Conservation (phyloP, 2,329 filamentous ascomycete species). For the Ophiocordyceps sinensis region DNA sequence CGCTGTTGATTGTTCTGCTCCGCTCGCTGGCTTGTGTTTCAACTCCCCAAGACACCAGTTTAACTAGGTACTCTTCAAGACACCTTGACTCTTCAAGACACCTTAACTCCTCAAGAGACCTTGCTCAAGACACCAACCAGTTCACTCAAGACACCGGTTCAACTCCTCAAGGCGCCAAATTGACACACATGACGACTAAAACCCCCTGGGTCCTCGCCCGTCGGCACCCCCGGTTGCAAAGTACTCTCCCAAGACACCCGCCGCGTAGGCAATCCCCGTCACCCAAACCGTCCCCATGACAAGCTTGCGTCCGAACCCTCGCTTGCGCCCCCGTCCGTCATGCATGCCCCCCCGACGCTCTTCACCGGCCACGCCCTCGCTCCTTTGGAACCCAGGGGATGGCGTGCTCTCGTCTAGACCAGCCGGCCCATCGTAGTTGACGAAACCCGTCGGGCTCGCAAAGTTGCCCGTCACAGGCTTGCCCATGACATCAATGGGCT, state of each 20-base stretch:
- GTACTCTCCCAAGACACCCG: constrained; percentile 44
- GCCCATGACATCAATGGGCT: constrained; percentile 45
- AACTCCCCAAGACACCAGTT: no score
- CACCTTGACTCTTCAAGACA: no score
- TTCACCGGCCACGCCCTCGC: constrained; percentile 18
- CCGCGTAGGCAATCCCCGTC: constrained; percentile 40
- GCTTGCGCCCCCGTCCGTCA: not conserved
- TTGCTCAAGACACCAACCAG: no score
- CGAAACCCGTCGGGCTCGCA: constrained; percentile 50
- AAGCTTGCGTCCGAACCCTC: constrained; percentile 29
- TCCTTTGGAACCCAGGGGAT: constrained; percentile 23
- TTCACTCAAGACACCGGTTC: no score
- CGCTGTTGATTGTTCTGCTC: no score
- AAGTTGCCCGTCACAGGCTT: constrained; percentile 38
- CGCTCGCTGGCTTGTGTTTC: no score
- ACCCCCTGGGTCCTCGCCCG: constrained; percentile 21
- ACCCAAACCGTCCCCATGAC: constrained; percentile 39
- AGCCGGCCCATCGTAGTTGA: constrained; percentile 39
- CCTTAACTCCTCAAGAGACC: no score
- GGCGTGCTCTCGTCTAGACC: constrained; percentile 13
- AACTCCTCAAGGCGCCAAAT: no score
- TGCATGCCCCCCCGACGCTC: constrained; percentile 5
- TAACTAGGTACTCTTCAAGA: no score
- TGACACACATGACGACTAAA: constrained; percentile 8
- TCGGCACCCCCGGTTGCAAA: constrained; percentile 33